Conservation (phyloP, 129 eudicot genomes). For the Chrysanthemum lavandulifolium region DNA sequence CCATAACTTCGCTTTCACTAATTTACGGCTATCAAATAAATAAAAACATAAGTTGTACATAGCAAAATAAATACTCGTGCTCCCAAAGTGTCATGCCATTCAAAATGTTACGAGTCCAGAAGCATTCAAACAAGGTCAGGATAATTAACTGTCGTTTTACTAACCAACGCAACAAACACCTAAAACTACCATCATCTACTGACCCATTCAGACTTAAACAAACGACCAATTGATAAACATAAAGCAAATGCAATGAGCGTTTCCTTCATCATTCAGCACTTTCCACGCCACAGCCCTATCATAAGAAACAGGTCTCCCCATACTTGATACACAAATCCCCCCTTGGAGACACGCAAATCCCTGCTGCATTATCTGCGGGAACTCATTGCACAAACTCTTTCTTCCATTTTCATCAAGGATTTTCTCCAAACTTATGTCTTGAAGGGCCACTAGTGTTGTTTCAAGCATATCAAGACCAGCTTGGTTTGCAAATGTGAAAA, state of each 20-base stretch:
- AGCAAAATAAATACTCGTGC: too few relatives aligned
- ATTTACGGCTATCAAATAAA: too few relatives aligned
- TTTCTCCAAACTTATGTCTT: conserved; percentile 79
- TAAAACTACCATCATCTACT: conserved; percentile 20
- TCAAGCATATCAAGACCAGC: conserved; percentile 59
- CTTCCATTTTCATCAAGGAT: conserved; percentile 47
- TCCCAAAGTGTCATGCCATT: not conserved
- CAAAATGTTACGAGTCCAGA: not conserved
- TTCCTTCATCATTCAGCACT: conserved; percentile 81
- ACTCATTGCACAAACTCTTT: conserved; percentile 31
- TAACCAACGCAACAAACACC: conserved; percentile 4
- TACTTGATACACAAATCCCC: conserved; percentile 75
- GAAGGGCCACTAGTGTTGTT: conserved; percentile 59
- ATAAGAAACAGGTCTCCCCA: conserved; percentile 85
- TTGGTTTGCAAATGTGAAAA: conserved; percentile 49
- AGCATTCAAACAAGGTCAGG: conserved; percentile 16
- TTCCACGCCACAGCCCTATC: conserved; percentile 95
- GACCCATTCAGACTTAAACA: conserved; percentile 34
- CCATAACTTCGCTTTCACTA: too few relatives aligned
- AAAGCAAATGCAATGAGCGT: conserved; percentile 80
- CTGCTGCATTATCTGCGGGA: conserved; percentile 73
- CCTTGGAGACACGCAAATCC: conserved; percentile 37
- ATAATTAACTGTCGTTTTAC: conserved; percentile 12
- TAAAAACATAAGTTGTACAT: too few relatives aligned
- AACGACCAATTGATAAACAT: conserved; percentile 92